These are phyloP conservation scores for Phytophthora sojae DNA, from an alignment of 352 stramenopile genomes.

Conservation along the genomic window DNA sequence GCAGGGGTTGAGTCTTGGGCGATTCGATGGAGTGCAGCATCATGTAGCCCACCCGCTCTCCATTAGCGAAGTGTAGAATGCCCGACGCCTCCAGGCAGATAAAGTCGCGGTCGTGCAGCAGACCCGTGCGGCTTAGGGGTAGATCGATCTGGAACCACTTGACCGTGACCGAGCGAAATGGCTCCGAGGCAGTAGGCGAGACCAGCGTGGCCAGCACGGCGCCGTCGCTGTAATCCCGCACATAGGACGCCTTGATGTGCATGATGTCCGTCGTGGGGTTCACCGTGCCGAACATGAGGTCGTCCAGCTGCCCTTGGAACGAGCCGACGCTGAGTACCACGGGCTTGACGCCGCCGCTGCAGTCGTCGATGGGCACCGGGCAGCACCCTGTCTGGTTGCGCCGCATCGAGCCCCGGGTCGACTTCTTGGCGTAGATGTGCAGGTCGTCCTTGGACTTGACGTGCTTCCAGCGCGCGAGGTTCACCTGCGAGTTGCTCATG, in stretches of 20 bases:
- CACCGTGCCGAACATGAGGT: slow-evolving; percentile 66
- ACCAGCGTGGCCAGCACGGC: slow-evolving; percentile 48
- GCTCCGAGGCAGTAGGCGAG: slow-evolving; percentile 34
- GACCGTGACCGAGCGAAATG: slow-evolving; percentile 53
- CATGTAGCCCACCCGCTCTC: slow-evolving; percentile 62
- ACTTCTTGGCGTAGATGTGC: slow-evolving; percentile 33
- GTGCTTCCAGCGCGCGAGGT: slow-evolving; percentile 33
- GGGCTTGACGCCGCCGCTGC: slow-evolving; percentile 22
- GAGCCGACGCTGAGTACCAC: slow-evolving; percentile 53
- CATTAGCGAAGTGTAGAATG: slow-evolving; percentile 45
- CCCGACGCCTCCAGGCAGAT: slow-evolving; percentile 62
- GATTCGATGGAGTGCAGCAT: slow-evolving; percentile 61
- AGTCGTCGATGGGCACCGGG: slow-evolving; percentile 2
- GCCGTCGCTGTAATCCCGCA: slow-evolving; percentile 51
- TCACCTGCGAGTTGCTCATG: slow-evolving; percentile 26
- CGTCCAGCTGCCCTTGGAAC: slow-evolving; percentile 56
- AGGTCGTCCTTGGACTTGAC: slow-evolving; percentile 37
- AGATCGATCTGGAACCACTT: slow-evolving; percentile 58
- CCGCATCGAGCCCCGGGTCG: not conserved
- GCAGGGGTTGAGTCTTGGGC: slow-evolving; percentile 29
- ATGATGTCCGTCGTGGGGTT: slow-evolving; percentile 55
- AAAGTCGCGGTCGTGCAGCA: slow-evolving; percentile 66
- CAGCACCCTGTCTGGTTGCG: not conserved
- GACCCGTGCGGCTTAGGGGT: slow-evolving; percentile 32
- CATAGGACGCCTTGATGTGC: slow-evolving; percentile 59